Percentiles rank a stretch among this genome's conserved stretches.
Conservation (phyloP, 2,329 filamentous ascomycete species). For the Fusarium dlaminii region DNA sequence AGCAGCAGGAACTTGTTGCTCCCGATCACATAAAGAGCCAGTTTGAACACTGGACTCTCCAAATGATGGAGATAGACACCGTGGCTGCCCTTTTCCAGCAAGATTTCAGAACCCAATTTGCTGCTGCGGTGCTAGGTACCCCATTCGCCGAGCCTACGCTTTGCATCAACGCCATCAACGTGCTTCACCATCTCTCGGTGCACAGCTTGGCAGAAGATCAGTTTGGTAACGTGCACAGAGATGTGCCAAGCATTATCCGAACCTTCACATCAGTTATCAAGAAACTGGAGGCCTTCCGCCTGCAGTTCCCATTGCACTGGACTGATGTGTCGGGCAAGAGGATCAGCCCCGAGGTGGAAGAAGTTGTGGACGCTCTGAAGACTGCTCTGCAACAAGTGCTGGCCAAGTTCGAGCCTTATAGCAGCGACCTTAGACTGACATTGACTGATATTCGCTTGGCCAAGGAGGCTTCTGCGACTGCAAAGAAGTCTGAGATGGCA, state of each 20-base stretch:
- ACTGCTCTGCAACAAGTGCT: conserved; percentile 73
- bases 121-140: conserved; percentile 74
- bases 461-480: conserved; percentile 66
- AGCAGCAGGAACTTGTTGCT: conserved; percentile 64
- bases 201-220: conserved; percentile 82
- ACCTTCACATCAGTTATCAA: conserved; percentile 75
- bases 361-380: conserved; percentile 72
- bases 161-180: conserved; percentile 76
- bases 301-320: conserved; percentile 74
- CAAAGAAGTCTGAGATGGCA: conserved; percentile 45
- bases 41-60: conserved; percentile 58
- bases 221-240: conserved; percentile 85
- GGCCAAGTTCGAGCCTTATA: conserved; percentile 77
- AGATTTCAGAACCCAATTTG: conserved; percentile 71
- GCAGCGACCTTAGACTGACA: conserved; percentile 74
- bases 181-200: conserved; percentile 74
- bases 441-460: conserved; percentile 78
- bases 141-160: conserved; percentile 76
- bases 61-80: conserved; percentile 58
- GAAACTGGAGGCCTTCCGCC: conserved; percentile 74
- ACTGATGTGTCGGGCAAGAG: conserved; percentile 73
- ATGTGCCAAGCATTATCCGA: conserved; percentile 78
- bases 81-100: conserved; percentile 76
- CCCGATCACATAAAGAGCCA: conserved; percentile 60
- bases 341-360: conserved; percentile 73